Conservation (phyloP, 108 stramenopile species). For the Tribonema minus region DNA sequence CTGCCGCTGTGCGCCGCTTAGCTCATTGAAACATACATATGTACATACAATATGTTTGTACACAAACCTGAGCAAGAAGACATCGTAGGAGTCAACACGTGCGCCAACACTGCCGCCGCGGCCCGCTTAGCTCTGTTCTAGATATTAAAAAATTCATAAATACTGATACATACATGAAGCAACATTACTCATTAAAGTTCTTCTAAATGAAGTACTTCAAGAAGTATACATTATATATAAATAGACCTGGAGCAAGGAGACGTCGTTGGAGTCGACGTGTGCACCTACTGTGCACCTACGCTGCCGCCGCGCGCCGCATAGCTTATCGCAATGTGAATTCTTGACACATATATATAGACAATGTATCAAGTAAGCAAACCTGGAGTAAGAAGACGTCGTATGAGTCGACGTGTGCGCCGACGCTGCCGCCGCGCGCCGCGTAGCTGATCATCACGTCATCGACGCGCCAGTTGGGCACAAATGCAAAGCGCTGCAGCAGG, state of each 20-base stretch:
- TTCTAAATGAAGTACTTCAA: no score
- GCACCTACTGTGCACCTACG: conserved; percentile 79
- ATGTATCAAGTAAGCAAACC: no score
- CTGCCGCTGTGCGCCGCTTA: conserved; percentile 69
- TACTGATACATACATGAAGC: no score
- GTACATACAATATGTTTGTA: no score
- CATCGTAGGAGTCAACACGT: conserved; percentile 90
- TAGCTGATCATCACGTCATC: conserved; percentile 73
- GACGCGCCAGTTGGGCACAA: conserved; percentile 43
- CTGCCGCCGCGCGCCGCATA: conserved; percentile 69
- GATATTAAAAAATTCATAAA: no score
- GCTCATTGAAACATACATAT: conserved; percentile 76
- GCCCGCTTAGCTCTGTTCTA: no score
- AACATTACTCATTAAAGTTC: no score
- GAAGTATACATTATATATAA: no score
- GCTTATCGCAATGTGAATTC: conserved; percentile 73
- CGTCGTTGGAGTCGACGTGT: conserved; percentile 90
- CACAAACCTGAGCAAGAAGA: conserved; percentile 85
- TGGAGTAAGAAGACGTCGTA: conserved; percentile 94
- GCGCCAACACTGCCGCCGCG: conserved; percentile 88
- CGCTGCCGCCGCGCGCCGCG: conserved; percentile 73
- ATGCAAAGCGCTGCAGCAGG: conserved; percentile 24
- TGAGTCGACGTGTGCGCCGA: conserved; percentile 88
- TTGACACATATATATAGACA: no score
- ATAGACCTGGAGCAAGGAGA: conserved; percentile 86